Evolutionary conservation across 2,329 filamentous ascomycete species (phyloP), one percentile per base, ranked within the genome.

Genomic region (Xylariomycetidae sp.): DNA sequence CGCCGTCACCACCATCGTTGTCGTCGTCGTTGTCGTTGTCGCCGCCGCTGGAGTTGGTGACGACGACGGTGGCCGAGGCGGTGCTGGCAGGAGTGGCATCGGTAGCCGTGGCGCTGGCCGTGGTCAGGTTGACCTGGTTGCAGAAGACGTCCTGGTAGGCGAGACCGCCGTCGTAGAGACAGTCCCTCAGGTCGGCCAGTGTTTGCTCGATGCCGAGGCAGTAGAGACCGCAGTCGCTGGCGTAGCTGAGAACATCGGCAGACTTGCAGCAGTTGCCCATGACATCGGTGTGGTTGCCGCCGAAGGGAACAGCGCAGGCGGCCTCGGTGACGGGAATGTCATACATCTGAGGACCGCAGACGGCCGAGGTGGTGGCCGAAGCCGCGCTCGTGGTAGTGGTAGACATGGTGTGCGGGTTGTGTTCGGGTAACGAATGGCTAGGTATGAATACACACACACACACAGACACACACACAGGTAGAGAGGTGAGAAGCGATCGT

Each of bases 221-320:
- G 65, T 72, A 73, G 38, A 71, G 45, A 12, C 64, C 66, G 56
- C 70, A 73, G 46, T 60, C 53, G 48, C 62, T 46, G 47, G 64
- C 56, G 61, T 71, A 72, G 42, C 54, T 53, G 30, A 64, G 50
- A 18, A 71, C 57, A 15, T 60, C 50, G 32, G 67, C 63, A 13
- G 20, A 42, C 9, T 58, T 54, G 47, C 69, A 73, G 62, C 69
- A 73, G 15, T 52, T 44, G 25, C 56, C 37, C 58, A 70, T 62
- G 38, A 65, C 56, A 23, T 60, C 53, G 32, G 62, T 57, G 54
- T 64, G 52, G 42, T 67, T 65, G 5, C 52, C 50, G 40, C 50
- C 52, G 37, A 53, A 53, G 17, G 59, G 49, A 31, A 68, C 53
- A 3, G 58, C 70, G 49, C 70, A 73, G 25, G 60, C 61, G 12